Base-by-base conservation (phyloP, 176 grass and related monocot species). In the Urochloa ruziziensis region DNA sequence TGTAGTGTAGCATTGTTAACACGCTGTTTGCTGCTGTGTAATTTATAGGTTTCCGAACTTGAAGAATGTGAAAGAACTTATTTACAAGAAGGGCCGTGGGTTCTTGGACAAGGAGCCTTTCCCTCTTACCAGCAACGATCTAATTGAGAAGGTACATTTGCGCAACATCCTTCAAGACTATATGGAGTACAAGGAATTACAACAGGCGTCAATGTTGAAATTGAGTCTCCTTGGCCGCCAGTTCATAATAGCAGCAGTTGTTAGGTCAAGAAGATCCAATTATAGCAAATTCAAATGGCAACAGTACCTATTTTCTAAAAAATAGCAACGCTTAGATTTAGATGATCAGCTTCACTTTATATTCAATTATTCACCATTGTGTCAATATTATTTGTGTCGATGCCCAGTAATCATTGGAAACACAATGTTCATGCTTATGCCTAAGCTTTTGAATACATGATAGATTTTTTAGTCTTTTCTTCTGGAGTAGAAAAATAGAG, bases 111-210 rank as follows among this genome's bases (percentile, higher is more conserved):
- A 89, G 66, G 89, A 99, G 67, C 86, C 67, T 77, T 75, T 92
- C 79, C 97, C 93, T 81, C 97, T 99, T 52, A 99, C 93, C 18
- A 90, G 86, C 74, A 99, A 99, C 64, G 89, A 99, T 84, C 87
- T 94, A 6, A 83, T 99, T 63, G 97, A 96, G 88, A 89, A 99
- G 91, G 97, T 96, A 91, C n/a, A 5, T 0, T 80, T 77, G 6
- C 10, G 2, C 44, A 6, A 1, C 79, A 71, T 81, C 36, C 23
- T 10, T 57, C 3, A 57, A 57, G 21, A 57, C 53, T 56, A 19
- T 47, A 4, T 16, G 49, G 49, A 52, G 5, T 53, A 53, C 18
- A n/a, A n/a, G 21, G n/a, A 56, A 56, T 10, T 56, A 54, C 51
- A 10, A 5, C 0, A 8, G 0, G 0, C 10, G 3, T 46, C 25